Base-by-base conservation (phyloP, 169 alveolate species). In the Babesia ovata region DNA sequence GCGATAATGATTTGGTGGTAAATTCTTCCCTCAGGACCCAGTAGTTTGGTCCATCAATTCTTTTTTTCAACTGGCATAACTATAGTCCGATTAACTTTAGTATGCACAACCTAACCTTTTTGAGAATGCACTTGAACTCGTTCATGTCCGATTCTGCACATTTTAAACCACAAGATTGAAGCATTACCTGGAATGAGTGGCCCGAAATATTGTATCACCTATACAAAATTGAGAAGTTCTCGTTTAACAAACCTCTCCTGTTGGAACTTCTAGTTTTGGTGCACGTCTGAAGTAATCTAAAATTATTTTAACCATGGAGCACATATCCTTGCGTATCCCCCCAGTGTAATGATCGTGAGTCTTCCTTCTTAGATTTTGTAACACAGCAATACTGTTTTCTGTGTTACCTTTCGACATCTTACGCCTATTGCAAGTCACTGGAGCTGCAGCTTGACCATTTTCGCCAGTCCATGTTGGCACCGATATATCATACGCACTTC, bases 391-490 rank as follows among this genome's bases (percentile, higher is more conserved):
- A 19, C 52, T 10, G 16, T 49, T n/a, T 17, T 10, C 52, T 0
- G 39, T 52, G 7, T 10, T 6, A 22, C 22, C 29, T n/a, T 17
- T 39, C 2, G 65, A 3, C 12, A 19, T 8, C 22, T 69, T 16
- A 50, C 63, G 45, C 28, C 44, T 21, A 58, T 49, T 54, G 24
- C 48, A 36, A 28, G 8, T 6, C 39, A 71, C 71, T 44, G 81
- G 81, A 0, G 81, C 81, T 2, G 81, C 81, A 9, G 81, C 81
- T 10, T 16, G 60, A 11, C 81, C 81, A 26, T 61, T 71, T 48
- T 56, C 62, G 26, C 81, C 81, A 11, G 81, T 71, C 81, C 81
- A 71, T 24, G 81, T 71, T 22, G 81, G 81, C 0, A 71, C 72
- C 14, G 81, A 71, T 45, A 71, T 71, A 22, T 71, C 81, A 71